Conservation (phyloP, 352 stramenopile species). For the Ophiocytium majus region DNA sequence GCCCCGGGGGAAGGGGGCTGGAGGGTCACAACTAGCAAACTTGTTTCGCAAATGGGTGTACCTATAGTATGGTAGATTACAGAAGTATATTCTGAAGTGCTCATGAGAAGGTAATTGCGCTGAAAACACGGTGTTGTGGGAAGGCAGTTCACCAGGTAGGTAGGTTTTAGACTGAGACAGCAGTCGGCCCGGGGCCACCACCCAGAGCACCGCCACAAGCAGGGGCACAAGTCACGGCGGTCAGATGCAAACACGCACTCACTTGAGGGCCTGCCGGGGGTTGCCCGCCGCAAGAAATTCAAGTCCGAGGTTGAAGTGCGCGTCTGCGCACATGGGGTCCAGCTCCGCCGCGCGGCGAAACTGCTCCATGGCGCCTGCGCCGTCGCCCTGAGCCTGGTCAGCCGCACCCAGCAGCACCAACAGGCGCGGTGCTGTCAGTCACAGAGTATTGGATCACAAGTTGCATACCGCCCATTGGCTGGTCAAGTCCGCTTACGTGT, state of each 20-base stretch:
- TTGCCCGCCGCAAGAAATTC: not conserved
- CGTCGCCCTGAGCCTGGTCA: not conserved
- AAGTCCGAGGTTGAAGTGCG: conserved; percentile 15
- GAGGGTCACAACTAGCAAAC: not conserved
- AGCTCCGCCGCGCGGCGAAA: not conserved
- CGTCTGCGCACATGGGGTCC: not conserved
- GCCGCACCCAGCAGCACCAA: too few species aligned
- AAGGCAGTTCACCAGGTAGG: not conserved
- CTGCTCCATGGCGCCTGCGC: not conserved
- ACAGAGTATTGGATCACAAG: too few species aligned
- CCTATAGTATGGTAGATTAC: not conserved
- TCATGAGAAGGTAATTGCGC: not conserved
- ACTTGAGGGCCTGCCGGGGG: not conserved
- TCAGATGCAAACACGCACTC: not conserved
- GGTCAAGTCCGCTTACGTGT: too few species aligned
- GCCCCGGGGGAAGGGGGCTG: too few species aligned
- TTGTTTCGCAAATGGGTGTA: not conserved
- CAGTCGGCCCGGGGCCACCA: not conserved
- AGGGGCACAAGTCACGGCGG: not conserved
- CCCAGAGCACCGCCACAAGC: not conserved
- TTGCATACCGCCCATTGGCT: too few species aligned
- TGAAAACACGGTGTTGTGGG: not conserved
- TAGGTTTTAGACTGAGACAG: not conserved
- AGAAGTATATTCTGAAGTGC: not conserved
- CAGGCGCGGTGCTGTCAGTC: too few species aligned